These are phyloP conservation scores for Ziziphus jujuba DNA, from an alignment of 306 rosid species.

Conservation along the genomic window DNA sequence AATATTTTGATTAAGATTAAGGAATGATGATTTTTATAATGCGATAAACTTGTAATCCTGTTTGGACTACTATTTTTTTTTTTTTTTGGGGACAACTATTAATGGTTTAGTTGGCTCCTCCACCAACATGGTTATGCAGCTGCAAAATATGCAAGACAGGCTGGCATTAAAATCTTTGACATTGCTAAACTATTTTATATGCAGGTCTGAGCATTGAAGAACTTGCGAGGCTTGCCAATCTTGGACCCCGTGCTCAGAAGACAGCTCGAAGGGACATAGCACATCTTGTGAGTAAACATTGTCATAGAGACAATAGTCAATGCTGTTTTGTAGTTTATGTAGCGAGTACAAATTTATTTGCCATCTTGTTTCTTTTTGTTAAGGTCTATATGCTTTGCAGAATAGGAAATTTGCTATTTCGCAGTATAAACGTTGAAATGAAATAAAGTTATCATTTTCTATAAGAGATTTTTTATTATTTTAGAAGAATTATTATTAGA, in stretches of 20 bases:
- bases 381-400: too few relatives aligned
- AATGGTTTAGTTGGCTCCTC: not conserved
- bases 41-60: too few relatives aligned
- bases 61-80: too few relatives aligned
- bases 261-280: slow-evolving; percentile 94
- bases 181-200: slow-evolving; percentile 3
- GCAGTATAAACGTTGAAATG: too few relatives aligned
- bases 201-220: slow-evolving; percentile 75
- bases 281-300: slow-evolving; percentile 65
- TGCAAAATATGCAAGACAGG: not conserved
- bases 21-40: not conserved
- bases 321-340: not conserved
- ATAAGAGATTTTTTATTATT: too few relatives aligned
- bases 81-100: too few relatives aligned
- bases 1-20: not conserved
- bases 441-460: too few relatives aligned
- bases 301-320: not conserved
- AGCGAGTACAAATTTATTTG: too few relatives aligned
- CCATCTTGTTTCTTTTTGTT: too few relatives aligned
- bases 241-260: slow-evolving; percentile 78
- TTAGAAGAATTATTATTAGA: too few relatives aligned
- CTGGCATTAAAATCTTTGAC: not conserved
- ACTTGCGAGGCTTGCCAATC: slow-evolving; percentile 66
- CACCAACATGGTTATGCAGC: not conserved
- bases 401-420: too few relatives aligned